Conservation (phyloP, 139 green algal species). For the Coccomyxa sp. region DNA sequence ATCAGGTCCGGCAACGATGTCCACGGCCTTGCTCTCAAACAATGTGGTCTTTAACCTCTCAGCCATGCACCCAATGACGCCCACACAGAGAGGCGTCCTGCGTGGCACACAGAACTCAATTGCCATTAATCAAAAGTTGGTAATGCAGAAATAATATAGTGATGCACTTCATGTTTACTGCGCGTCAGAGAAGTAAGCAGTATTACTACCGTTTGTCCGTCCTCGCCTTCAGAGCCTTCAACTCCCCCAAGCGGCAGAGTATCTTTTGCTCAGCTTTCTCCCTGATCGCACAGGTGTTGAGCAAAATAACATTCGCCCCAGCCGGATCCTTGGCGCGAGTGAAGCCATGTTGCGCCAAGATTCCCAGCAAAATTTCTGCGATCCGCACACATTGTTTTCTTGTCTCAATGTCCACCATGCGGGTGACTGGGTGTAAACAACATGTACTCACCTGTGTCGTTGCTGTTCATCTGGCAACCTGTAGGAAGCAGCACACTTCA, state of each 20-base stretch:
- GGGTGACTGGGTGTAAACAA: background rate
- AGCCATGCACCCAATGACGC: conserved; percentile 88
- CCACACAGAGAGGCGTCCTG: conserved; percentile 29
- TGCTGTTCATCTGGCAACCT: conserved; percentile 71
- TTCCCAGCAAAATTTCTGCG: conserved; percentile 69
- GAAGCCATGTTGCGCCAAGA: conserved; percentile 60
- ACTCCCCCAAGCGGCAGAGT: background rate
- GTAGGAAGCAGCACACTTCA: conserved; percentile 61
- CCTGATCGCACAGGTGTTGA: conserved; percentile 93
- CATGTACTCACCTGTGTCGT: background rate
- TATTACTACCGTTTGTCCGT: too few relatives aligned
- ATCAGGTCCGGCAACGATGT: conserved; percentile 82
- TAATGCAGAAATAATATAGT: too few relatives aligned
- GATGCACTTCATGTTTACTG: too few relatives aligned
- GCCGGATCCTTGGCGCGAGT: conserved; percentile 8
- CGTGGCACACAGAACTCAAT: background rate
- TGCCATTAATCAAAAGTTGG: background rate
- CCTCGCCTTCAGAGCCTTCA: background rate
- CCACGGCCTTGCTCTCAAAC: conserved; percentile 64
- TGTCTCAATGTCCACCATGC: background rate
- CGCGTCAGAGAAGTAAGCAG: too few relatives aligned
- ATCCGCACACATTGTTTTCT: background rate
- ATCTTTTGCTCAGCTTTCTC: conserved; percentile 66
- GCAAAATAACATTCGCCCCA: conserved; percentile 66
- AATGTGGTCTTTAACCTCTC: conserved; percentile 74